phyloP scores from a whole-genome alignment of 1,139 yeast genomes.

The Saccharomyces hybrid region DNA sequence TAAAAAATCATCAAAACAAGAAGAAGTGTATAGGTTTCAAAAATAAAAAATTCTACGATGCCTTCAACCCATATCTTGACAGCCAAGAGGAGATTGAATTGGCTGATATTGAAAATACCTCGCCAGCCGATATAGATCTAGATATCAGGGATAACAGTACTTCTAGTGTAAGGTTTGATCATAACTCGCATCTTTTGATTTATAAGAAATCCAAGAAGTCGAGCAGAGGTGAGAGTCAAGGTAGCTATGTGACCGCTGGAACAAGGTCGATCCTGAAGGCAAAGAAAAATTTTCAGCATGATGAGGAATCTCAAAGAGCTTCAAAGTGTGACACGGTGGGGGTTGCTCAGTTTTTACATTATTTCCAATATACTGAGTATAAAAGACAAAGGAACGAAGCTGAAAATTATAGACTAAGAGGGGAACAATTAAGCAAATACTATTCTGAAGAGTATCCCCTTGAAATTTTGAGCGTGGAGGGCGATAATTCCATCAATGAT shows the following conservation, averaged over 20 bases:
- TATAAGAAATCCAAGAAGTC: conserved; percentile 16
- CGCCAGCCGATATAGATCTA: conserved; percentile 5
- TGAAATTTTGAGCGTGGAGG: conserved; percentile 9
- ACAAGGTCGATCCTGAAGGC: conserved; percentile 22
- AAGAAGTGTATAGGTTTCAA: conserved; percentile 11
- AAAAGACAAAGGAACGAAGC: conserved; percentile 16
- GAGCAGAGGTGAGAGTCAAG: background rate
- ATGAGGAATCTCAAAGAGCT: conserved; percentile 20
- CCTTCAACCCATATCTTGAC: conserved; percentile 1
- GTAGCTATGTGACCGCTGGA: conserved; percentile 2
- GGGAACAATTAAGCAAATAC: conserved; percentile 20
- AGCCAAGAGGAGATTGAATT: conserved; percentile 3
- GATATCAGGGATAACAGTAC: conserved; percentile 4
- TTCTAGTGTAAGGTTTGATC: conserved; percentile 22
- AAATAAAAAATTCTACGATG: conserved; percentile 18
- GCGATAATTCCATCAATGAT: conserved; percentile 4
- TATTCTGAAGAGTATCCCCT: conserved; percentile 20
- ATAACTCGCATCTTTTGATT: conserved; percentile 19
- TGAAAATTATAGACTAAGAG: conserved; percentile 20
- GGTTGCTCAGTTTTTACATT: conserved; percentile 17
- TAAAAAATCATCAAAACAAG: conserved; percentile 8
- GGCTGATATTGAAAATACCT: background rate
- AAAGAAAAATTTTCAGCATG: conserved; percentile 17
- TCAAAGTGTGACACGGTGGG: conserved; percentile 23
- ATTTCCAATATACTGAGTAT: conserved; percentile 20